phyloP scores from a whole-genome alignment of 148 eudicot species.

The Rhododendron ferrugineum region DNA sequence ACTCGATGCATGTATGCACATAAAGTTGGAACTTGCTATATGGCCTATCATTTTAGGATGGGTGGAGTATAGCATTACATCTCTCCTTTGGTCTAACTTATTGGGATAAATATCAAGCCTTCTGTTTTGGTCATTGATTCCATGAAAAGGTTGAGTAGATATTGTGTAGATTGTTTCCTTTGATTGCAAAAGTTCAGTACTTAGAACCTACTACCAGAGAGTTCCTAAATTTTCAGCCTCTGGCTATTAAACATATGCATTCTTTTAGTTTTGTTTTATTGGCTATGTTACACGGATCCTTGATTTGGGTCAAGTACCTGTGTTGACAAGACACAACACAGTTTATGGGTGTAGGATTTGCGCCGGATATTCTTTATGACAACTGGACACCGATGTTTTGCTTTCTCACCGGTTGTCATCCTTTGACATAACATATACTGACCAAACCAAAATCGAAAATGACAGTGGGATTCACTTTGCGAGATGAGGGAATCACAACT shows the following conservation, averaged over 20 bases:
- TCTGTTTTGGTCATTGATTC: neutral
- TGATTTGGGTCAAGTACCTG: neutral
- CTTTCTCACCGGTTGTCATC: neutral
- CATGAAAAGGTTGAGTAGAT: neutral
- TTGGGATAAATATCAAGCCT: neutral
- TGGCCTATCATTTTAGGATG: neutral
- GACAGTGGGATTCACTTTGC: neutral
- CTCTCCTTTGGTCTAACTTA: neutral
- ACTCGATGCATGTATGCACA: neutral
- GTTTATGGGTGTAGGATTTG: neutral
- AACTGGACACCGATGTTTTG: neutral
- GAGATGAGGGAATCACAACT: neutral
- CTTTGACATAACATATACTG: neutral
- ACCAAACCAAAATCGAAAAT: neutral
- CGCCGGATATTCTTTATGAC: neutral
- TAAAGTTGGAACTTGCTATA: neutral
- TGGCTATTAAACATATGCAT: neutral
- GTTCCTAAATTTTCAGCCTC: neutral
- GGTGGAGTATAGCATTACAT: neutral
- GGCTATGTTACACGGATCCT: neutral
- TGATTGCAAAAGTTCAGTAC: neutral
- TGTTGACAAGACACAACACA: neutral
- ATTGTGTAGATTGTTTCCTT: constrained; percentile 5
- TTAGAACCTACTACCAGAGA: neutral
- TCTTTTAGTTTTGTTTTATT: neutral